Evolutionary conservation across 805 yeast species (phyloP).

Genomic region (Wickerhamomyces alni): DNA sequence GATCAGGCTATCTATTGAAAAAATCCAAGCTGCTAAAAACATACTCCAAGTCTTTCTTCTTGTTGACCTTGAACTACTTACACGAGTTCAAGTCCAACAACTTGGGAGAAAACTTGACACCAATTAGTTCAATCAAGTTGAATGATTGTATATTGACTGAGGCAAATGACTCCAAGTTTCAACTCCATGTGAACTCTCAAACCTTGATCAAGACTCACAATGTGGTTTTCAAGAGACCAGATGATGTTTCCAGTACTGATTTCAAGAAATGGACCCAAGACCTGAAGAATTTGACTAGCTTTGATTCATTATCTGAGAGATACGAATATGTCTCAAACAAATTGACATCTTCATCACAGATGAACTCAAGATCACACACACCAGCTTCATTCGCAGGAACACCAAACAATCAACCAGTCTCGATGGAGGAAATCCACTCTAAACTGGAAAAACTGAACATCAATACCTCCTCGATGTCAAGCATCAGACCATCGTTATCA

Average conservation of each 20-base stretch:
- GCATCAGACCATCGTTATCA: not conserved
- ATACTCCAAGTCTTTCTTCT: conserved; percentile 83
- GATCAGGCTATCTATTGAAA: conserved; percentile 78
- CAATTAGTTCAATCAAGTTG: conserved; percentile 72
- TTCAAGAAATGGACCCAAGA: conserved; percentile 79
- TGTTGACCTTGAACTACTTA: conserved; percentile 75
- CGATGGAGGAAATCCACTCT: not conserved
- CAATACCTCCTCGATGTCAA: no score
- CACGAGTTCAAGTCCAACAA: conserved; percentile 87
- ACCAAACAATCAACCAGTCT: no score
- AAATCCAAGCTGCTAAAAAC: conserved; percentile 85
- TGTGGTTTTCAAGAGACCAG: conserved; percentile 69
- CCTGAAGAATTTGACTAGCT: conserved; percentile 54
- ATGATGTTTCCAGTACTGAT: conserved; percentile 59
- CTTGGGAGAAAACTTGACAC: conserved; percentile 68
- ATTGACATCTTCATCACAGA: conserved; percentile 4
- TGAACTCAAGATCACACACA: conserved; percentile 20
- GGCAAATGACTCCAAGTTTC: conserved; percentile 65
- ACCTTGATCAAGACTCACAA: conserved; percentile 71
- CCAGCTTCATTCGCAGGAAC: conserved; percentile 10
- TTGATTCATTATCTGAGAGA: conserved; percentile 17
- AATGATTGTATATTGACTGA: conserved; percentile 78
- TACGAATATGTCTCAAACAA: conserved; percentile 7
- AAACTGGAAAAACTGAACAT: not conserved
- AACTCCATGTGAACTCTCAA: conserved; percentile 48